Evolutionary conservation across 2,329 filamentous ascomycete species (phyloP).

Genomic region (Penicillium olsonii): DNA sequence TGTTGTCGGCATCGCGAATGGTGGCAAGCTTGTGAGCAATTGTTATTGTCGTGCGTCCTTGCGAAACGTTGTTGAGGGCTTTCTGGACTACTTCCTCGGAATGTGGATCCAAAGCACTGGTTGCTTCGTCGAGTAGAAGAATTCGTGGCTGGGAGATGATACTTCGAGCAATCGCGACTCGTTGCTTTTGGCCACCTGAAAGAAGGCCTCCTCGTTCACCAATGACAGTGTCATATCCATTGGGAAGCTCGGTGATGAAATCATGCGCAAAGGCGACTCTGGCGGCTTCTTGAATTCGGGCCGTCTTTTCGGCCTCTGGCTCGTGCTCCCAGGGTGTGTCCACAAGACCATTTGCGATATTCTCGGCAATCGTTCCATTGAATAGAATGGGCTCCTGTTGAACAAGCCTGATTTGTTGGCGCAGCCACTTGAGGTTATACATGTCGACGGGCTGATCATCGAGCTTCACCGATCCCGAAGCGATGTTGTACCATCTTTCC

Average conservation of each 20-base stretch:
- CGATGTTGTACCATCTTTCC: slow-evolving; percentile 69
- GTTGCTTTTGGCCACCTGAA: slow-evolving; percentile 89
- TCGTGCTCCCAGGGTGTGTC: slow-evolving; percentile 69
- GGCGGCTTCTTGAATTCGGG: slow-evolving; percentile 19
- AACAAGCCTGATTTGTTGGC: slow-evolving; percentile 26
- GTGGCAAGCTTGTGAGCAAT: slow-evolving; percentile 51
- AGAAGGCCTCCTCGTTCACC: slow-evolving; percentile 81
- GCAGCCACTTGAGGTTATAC: slow-evolving; percentile 32
- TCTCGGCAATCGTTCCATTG: slow-evolving; percentile 76
- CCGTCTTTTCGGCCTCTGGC: slow-evolving; percentile 52
- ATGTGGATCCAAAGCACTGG: slow-evolving; percentile 82
- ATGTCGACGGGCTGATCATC: slow-evolving; percentile 40
- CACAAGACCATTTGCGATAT: slow-evolving; percentile 63
- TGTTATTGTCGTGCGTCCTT: slow-evolving; percentile 46
- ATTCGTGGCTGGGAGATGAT: slow-evolving; percentile 80
- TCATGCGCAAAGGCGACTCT: slow-evolving; percentile 65
- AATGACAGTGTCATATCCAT: slow-evolving; percentile 81
- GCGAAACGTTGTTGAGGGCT: slow-evolving; percentile 72
- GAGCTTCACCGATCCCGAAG: slow-evolving; percentile 36
- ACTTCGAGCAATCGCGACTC: slow-evolving; percentile 81
- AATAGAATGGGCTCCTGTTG: slow-evolving; percentile 78
- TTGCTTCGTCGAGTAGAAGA: slow-evolving; percentile 86
- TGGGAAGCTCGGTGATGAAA: slow-evolving; percentile 72
- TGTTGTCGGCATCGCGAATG: slow-evolving; percentile 47
- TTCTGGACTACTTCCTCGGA: slow-evolving; percentile 84